Conservation (phyloP, 345 rosid species). For the Trapa incisa region DNA sequence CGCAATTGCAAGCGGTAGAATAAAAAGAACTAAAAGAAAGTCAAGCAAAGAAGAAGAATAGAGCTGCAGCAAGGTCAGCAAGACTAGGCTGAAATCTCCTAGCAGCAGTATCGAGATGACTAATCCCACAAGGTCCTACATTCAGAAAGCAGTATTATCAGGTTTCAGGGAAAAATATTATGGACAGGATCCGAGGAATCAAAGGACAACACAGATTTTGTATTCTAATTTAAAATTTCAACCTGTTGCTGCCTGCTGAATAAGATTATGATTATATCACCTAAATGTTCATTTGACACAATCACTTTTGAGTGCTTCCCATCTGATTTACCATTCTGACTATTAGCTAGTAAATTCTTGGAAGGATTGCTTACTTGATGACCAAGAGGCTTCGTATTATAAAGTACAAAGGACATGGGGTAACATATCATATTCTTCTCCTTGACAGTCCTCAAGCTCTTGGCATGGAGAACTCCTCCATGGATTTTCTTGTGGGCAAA, state of each 20-base stretch:
- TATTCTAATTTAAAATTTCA: not conserved
- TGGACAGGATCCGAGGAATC: not conserved
- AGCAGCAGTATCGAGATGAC: conserved; percentile 65
- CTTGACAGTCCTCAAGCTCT: conserved; percentile 52
- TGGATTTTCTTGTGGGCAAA: conserved; percentile 23
- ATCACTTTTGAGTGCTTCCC: not conserved
- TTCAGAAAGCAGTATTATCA: conserved; percentile 3
- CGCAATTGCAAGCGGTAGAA: conserved; percentile 71
- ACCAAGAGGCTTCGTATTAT: conserved; percentile 70
- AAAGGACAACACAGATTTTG: not conserved
- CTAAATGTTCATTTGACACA: not conserved
- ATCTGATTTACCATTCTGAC: not conserved
- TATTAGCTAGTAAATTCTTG: not conserved
- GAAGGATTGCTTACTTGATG: conserved; percentile 56
- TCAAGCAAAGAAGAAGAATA: conserved; percentile 68
- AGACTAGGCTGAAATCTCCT: conserved; percentile 71
- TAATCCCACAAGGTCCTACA: conserved; percentile 86
- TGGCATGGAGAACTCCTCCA: conserved; percentile 61
- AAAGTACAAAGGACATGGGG: conserved; percentile 48
- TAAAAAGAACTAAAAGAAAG: conserved; percentile 47
- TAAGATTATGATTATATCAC: not conserved
- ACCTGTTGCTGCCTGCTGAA: not conserved
- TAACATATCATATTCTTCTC: conserved; percentile 35
- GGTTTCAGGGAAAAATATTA: not conserved
- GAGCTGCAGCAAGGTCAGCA: conserved; percentile 82